These are phyloP conservation scores for Phytophthora lateralis DNA, from an alignment of 352 stramenopile species.

Conservation along the genomic window DNA sequence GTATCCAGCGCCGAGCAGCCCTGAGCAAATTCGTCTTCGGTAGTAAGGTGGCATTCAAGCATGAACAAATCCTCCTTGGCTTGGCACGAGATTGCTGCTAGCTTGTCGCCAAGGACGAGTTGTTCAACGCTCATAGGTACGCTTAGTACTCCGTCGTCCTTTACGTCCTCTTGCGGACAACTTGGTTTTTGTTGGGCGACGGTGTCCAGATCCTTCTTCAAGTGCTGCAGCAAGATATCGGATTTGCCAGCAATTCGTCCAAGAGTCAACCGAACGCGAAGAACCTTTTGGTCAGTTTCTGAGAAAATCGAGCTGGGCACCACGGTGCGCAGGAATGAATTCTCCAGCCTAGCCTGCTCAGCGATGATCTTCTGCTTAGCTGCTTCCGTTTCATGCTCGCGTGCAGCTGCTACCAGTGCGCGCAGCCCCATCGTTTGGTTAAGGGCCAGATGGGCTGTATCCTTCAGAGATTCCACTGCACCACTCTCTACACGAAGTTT, in stretches of 20 bases:
- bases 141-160: slow-evolving; percentile 34
- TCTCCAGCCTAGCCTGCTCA: slow-evolving; percentile 69
- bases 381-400: slow-evolving; percentile 70
- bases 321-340: slow-evolving; percentile 66
- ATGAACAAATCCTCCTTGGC: slow-evolving; percentile 77
- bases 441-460: slow-evolving; percentile 69
- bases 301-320: slow-evolving; percentile 77
- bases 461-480: slow-evolving; percentile 76
- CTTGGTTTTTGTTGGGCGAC: slow-evolving; percentile 36
- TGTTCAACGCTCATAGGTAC: slow-evolving; percentile 49
- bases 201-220: slow-evolving; percentile 67
- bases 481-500: slow-evolving; percentile 75
- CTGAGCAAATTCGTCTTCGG: slow-evolving; percentile 61
- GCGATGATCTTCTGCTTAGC: slow-evolving; percentile 72
- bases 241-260: slow-evolving; percentile 71
- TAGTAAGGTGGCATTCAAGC: slow-evolving; percentile 76
- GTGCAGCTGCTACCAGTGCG: slow-evolving; percentile 56
- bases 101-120: slow-evolving; percentile 62
- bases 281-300: slow-evolving; percentile 74
- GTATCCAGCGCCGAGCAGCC: slow-evolving; percentile 52
- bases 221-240: slow-evolving; percentile 68
- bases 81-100: slow-evolving; percentile 62
- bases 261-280: slow-evolving; percentile 69
- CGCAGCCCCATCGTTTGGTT: slow-evolving; percentile 81
- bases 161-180: slow-evolving; percentile 29